These are phyloP conservation scores for Fusarium sterilihyphosum DNA, from an alignment of 2,329 filamentous ascomycete genomes.

Conservation along the genomic window DNA sequence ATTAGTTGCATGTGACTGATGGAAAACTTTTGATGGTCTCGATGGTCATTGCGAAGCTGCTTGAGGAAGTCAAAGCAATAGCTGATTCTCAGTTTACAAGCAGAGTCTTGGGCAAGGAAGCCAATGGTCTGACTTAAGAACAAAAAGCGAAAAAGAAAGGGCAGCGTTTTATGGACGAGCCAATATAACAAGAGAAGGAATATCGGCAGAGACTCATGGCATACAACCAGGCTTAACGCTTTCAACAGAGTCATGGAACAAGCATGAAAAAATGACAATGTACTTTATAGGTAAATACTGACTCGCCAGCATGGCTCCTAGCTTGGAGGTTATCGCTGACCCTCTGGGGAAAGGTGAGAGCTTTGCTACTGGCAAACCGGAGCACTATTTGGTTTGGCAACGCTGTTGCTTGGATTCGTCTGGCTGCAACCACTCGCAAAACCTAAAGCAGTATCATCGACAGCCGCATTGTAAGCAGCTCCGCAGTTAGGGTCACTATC, in stretches of 20 bases:
- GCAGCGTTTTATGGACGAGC: not conserved
- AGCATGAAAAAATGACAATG: not conserved
- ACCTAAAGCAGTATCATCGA: constrained; percentile 56
- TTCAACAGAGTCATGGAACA: accelerated
- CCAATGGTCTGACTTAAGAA: too few relatives aligned
- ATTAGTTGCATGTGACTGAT: not conserved
- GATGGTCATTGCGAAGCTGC: not conserved
- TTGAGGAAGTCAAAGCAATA: not conserved
- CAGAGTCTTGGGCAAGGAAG: not conserved
- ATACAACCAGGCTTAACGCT: not conserved
- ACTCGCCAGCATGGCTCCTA: not conserved
- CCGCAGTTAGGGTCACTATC: constrained; percentile 59
- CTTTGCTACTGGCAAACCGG: constrained; percentile 40
- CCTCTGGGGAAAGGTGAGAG: accelerated
- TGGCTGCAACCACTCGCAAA: constrained; percentile 47
- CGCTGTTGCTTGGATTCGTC: constrained; percentile 47
- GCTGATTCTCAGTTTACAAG: not conserved
- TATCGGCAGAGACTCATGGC: not conserved
- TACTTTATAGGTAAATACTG: too few relatives aligned
- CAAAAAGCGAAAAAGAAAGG: not conserved
- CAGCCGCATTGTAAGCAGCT: constrained; percentile 53
- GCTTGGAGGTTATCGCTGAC: accelerated
- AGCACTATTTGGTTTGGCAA: constrained; percentile 37
- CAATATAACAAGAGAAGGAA: not conserved
- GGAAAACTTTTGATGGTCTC: accelerated